phyloP scores from a whole-genome alignment of 2,329 filamentous ascomycete species.

The Diaporthe sp. region DNA sequence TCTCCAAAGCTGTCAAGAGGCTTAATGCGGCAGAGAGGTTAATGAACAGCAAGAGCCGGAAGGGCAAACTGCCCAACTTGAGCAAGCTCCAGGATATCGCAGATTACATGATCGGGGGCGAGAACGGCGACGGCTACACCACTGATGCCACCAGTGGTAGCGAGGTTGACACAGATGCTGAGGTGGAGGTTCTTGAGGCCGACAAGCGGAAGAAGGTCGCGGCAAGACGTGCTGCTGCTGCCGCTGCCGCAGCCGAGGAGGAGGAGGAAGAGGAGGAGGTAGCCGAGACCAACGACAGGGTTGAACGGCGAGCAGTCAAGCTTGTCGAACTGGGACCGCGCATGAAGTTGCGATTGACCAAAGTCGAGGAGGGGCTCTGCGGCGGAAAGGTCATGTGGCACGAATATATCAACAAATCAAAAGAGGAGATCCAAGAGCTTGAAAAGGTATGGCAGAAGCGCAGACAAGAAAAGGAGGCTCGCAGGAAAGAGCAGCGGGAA shows the following conservation, averaged over 20 bases:
- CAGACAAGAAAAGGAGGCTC: slow-evolving; percentile 83
- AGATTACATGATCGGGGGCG: slow-evolving; percentile 91
- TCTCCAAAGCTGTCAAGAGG: slow-evolving; percentile 86
- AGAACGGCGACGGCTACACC: slow-evolving; percentile 84
- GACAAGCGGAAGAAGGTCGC: slow-evolving; percentile 72
- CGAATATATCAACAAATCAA: slow-evolving; percentile 89
- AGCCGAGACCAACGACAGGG: slow-evolving; percentile 61
- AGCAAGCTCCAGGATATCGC: slow-evolving; percentile 93
- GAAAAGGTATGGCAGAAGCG: slow-evolving; percentile 87
- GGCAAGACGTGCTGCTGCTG: slow-evolving; percentile 64
- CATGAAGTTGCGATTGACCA: slow-evolving; percentile 89
- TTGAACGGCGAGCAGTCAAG: slow-evolving; percentile 91
- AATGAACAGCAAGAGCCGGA: slow-evolving; percentile 71
- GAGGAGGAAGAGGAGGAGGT: slow-evolving; percentile 57
- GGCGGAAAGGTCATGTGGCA: slow-evolving; percentile 97
- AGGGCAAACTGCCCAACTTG: slow-evolving; percentile 86
- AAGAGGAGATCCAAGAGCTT: slow-evolving; percentile 81
- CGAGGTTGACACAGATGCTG: slow-evolving; percentile 93
- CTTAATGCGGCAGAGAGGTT: slow-evolving; percentile 90
- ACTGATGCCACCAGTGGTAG: slow-evolving; percentile 89
- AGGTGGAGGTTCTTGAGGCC: slow-evolving; percentile 86
- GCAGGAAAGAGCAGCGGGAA: slow-evolving; percentile 86
- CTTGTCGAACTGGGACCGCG: slow-evolving; percentile 92
- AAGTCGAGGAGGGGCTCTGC: slow-evolving; percentile 95
- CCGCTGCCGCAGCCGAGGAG: slow-evolving; percentile 59